Conservation (phyloP, 345 rosid genomes). For the Dovyalis caffra region DNA sequence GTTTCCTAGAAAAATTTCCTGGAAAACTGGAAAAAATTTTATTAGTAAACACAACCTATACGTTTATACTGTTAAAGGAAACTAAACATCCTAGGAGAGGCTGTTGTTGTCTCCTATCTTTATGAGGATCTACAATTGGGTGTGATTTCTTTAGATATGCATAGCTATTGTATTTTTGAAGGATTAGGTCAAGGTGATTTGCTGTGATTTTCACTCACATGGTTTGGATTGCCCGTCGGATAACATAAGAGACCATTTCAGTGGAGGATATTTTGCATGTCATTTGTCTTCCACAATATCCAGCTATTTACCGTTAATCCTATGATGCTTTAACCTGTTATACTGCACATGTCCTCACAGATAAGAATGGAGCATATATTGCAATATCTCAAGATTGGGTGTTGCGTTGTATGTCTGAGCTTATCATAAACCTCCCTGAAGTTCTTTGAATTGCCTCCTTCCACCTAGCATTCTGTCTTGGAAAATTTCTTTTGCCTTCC, state of each 20-base stretch:
- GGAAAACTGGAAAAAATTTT: too few species aligned
- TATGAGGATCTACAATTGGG: not conserved
- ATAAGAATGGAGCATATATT: too few species aligned
- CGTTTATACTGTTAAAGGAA: not conserved
- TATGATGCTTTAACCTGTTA: too few species aligned
- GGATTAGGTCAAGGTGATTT: not conserved
- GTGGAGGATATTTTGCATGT: not conserved
- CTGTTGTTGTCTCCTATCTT: not conserved
- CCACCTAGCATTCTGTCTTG: too few species aligned
- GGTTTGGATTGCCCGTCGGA: not conserved
- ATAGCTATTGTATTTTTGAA: not conserved
- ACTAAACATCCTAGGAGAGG: not conserved
- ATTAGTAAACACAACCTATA: too few species aligned
- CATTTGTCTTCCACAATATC: not conserved
- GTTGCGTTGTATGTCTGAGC: too few species aligned
- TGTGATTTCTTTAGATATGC: not conserved
- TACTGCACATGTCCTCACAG: too few species aligned
- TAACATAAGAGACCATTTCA: not conserved
- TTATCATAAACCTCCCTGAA: too few species aligned
- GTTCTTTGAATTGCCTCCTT: too few species aligned
- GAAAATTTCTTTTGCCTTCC: too few species aligned
- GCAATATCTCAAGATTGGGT: too few species aligned
- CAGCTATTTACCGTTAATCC: not conserved
- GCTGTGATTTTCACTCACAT: not conserved
- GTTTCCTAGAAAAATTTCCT: too few species aligned